These are phyloP conservation scores for Metarhizium humberi DNA, from an alignment of 2,329 filamentous ascomycete species.

Conservation along the genomic window DNA sequence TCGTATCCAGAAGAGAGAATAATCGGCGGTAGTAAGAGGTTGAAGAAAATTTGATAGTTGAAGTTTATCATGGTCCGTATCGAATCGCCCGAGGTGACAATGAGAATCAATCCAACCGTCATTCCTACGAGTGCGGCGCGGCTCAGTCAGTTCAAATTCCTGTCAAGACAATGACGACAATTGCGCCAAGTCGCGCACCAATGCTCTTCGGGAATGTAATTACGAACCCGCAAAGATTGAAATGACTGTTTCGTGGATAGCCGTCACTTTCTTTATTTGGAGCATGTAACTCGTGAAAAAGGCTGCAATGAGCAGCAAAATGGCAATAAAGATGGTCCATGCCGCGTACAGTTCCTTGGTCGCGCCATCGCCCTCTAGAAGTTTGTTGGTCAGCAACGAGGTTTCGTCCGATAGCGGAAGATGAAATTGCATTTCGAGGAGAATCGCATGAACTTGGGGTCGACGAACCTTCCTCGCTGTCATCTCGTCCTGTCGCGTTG, in stretches of 20 bases:
- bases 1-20: slow-evolving; percentile 97
- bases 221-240: slow-evolving; percentile 84
- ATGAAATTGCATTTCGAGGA: slow-evolving; percentile 2
- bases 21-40: slow-evolving; percentile 94
- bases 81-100: slow-evolving; percentile 70
- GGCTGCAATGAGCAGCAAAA: slow-evolving; percentile 84
- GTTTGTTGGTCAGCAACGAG: slow-evolving; percentile 1
- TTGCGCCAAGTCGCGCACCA: neutral
- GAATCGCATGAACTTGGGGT: neutral
- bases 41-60: slow-evolving; percentile 99
- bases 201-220: slow-evolving; percentile 5
- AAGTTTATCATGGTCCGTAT: slow-evolving; percentile 91
- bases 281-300: slow-evolving; percentile 96
- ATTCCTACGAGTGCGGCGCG: slow-evolving; percentile 54
- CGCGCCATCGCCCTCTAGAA: slow-evolving; percentile 63
- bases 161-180: neutral
- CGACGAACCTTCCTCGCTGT: slow-evolving; percentile 24
- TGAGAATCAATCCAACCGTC: slow-evolving; percentile 83
- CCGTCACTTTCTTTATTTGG: slow-evolving; percentile 93
- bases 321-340: slow-evolving; percentile 95
- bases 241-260: slow-evolving; percentile 94
- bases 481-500: slow-evolving; percentile 10
- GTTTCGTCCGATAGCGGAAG: neutral
- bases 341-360: slow-evolving; percentile 93
- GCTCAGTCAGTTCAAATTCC: neutral